Percentiles rank a stretch among this genome's conserved stretches.
Conservation (phyloP, 1,284 basidiomycete species). For the Tilletia walkeri region DNA sequence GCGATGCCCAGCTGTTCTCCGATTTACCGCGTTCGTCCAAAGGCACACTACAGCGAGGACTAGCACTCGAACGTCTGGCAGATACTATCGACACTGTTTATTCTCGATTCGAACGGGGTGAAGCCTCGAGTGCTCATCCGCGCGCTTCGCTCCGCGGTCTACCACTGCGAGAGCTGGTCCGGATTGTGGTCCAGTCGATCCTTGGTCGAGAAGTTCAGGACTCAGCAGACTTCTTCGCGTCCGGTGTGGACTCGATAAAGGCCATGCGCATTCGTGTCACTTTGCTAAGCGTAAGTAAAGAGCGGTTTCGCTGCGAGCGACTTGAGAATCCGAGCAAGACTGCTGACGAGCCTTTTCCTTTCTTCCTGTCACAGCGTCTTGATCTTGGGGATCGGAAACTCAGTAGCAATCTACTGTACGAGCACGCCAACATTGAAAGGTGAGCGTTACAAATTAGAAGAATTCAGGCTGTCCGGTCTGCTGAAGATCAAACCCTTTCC, state of each 20-base stretch:
- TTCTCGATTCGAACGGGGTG: constrained; percentile 35
- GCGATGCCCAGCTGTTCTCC: constrained; percentile 20
- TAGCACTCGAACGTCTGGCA: constrained; percentile 31
- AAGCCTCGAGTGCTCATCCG: background rate
- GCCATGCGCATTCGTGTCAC: constrained; percentile 36
- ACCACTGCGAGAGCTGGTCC: background rate
- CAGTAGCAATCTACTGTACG: constrained; percentile 34
- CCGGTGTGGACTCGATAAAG: constrained; percentile 42
- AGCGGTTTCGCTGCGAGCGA: no score
- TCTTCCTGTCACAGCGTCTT: background rate
- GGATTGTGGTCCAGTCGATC: background rate
- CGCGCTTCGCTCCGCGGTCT: no score
- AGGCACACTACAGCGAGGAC: constrained; percentile 37
- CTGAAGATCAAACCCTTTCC: no score
- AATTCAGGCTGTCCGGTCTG: no score
- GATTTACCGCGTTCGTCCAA: constrained; percentile 39
- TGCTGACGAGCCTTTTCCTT: no score
- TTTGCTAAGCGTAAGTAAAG: constrained; percentile 15
- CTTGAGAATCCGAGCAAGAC: no score
- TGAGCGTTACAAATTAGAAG: background rate
- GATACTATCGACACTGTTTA: constrained; percentile 32
- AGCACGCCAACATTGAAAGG: constrained; percentile 28
- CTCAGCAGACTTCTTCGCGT: constrained; percentile 34
- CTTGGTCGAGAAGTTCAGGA: background rate
- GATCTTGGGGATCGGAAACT: constrained; percentile 18